Conservation (phyloP, 164 flowering plant species). For the Nymphaea thermarum region DNA sequence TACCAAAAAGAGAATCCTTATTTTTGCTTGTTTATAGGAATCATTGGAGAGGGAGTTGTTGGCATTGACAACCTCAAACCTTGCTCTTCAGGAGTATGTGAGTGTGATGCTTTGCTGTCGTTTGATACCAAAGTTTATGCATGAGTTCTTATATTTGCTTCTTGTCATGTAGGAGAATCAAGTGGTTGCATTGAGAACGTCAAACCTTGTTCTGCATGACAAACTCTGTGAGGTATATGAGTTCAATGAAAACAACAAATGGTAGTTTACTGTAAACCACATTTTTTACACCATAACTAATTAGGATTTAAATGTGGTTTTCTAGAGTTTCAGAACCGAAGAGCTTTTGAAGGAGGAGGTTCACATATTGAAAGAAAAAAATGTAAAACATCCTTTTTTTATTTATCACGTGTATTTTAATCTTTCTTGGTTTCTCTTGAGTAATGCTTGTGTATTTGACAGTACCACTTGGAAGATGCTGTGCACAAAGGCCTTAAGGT, state of each 20-base stretch:
- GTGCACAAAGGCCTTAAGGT: constrained; percentile 29
- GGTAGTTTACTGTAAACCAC: too few species aligned
- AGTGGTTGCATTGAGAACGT: not conserved
- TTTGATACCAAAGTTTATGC: too few species aligned
- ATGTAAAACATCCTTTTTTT: constrained; percentile 24
- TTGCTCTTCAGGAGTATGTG: not conserved
- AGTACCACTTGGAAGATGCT: constrained; percentile 33
- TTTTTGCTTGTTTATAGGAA: not conserved
- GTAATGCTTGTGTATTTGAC: constrained; percentile 9
- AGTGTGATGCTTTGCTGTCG: too few species aligned
- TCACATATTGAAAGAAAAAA: constrained; percentile 44
- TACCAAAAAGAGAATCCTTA: not conserved
- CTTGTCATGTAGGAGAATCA: not conserved
- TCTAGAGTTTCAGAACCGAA: constrained; percentile 82
- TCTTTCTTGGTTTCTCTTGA: not conserved
- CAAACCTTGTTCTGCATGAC: not conserved
- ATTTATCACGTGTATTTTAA: too few species aligned
- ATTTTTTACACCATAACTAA: not conserved
- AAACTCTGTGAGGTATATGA: not conserved
- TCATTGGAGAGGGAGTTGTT: not conserved
- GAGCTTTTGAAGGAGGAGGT: constrained; percentile 62
- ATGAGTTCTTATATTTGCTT: too few species aligned
- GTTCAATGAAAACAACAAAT: too few species aligned
- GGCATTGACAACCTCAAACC: not conserved
- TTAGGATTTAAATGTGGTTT: not conserved